phyloP scores from a whole-genome alignment of 371 early-diverging fungal genomes.

The Syncephalastrum contaminatum region DNA sequence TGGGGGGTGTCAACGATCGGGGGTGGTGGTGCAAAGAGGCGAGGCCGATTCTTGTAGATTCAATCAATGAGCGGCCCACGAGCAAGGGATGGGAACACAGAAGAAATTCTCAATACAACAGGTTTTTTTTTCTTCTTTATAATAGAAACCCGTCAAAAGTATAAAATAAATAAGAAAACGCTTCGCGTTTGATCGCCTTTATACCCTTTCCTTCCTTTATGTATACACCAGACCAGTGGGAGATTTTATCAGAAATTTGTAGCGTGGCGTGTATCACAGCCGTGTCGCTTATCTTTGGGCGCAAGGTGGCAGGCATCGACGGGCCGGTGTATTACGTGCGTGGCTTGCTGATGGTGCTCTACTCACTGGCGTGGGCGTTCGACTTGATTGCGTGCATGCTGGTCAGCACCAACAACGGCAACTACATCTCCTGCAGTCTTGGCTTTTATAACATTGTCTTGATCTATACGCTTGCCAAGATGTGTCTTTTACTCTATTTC shows the following conservation, averaged over 20 bases:
- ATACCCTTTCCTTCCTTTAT: constrained; percentile 9
- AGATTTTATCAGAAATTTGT: constrained; percentile 29
- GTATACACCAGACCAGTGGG: constrained; percentile 30
- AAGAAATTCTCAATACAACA: too few relatives aligned
- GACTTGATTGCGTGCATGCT: constrained; percentile 31
- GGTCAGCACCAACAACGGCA: constrained; percentile 43
- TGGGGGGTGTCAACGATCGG: too few relatives aligned
- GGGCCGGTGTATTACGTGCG: constrained; percentile 40
- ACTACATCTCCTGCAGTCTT: constrained; percentile 31
- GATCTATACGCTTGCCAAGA: constrained; percentile 35
- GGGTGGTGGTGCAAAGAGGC: too few relatives aligned
- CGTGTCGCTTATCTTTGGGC: constrained; percentile 45
- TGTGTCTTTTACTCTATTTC: constrained; percentile 42
- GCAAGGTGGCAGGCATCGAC: constrained; percentile 34
- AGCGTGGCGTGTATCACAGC: constrained; percentile 34
- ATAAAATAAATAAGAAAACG: too few relatives aligned
- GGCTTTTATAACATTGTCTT: constrained; percentile 36
- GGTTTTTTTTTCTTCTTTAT: too few relatives aligned
- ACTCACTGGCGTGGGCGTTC: constrained; percentile 33
- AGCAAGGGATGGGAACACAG: too few relatives aligned
- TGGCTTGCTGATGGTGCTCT: constrained; percentile 32
- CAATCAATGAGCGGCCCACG: too few relatives aligned
- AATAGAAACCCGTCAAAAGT: too few relatives aligned
- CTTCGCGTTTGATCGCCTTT: not conserved
- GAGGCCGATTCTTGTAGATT: too few relatives aligned